These are phyloP conservation scores for Lactuca sativa DNA, from an alignment of 129 eudicot species.

Conservation along the genomic window DNA sequence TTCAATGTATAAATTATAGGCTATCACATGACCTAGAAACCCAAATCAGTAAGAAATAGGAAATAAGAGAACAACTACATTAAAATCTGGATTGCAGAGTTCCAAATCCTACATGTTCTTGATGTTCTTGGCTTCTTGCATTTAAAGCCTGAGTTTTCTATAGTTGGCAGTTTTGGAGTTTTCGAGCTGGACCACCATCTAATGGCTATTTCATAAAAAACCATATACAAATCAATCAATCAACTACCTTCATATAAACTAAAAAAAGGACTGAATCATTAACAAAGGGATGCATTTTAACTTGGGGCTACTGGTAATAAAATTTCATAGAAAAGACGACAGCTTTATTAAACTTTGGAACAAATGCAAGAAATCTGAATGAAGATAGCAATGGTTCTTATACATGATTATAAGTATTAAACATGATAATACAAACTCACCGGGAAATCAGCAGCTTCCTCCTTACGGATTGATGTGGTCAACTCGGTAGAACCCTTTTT, in stretches of 20 bases:
- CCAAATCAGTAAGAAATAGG: too few species aligned
- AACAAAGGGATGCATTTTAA: too few species aligned
- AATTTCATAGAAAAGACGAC: not conserved
- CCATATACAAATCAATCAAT: conserved; percentile 15
- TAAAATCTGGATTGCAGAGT: too few species aligned
- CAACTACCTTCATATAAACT: not conserved
- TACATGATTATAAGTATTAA: not conserved
- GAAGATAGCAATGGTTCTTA: not conserved
- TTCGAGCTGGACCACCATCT: conserved; percentile 84
- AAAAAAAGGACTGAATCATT: not conserved
- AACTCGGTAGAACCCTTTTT: conserved; percentile 51
- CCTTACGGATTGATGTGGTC: conserved; percentile 43
- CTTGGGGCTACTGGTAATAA: too few species aligned
- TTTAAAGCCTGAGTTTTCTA: conserved; percentile 46
- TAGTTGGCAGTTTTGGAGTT: conserved; percentile 31
- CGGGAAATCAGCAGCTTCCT: conserved; percentile 66
- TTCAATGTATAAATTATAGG: too few species aligned
- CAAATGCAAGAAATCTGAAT: not conserved
- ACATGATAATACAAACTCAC: conserved; percentile 26
- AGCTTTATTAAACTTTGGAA: not conserved
- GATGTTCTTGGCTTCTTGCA: conserved; percentile 34
- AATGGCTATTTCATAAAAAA: conserved; percentile 52
- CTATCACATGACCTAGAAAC: too few species aligned
- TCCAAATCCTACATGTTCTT: too few species aligned
- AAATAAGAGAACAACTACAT: too few species aligned